These are phyloP conservation scores for Mortierella sp. DNA, from an alignment of 371 early-diverging fungal species.

Conservation along the genomic window DNA sequence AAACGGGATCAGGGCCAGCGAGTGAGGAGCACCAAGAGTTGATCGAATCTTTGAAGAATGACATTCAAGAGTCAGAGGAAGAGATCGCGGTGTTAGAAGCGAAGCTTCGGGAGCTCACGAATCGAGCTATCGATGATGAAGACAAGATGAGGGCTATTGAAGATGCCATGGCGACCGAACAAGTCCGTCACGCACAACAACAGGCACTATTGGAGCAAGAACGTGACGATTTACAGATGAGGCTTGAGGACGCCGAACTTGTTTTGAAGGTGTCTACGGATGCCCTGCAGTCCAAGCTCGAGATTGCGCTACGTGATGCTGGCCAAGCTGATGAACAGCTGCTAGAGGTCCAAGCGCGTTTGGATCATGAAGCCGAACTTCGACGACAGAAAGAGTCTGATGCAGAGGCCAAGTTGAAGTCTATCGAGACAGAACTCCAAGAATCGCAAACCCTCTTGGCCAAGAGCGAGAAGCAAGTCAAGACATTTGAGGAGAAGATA, in stretches of 20 bases:
- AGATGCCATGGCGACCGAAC: conserved; percentile 5
- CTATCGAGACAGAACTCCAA: conserved; percentile 14
- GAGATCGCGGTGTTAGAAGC: conserved; percentile 21
- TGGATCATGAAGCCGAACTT: background rate
- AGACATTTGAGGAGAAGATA: conserved; percentile 56
- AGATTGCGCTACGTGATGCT: conserved; percentile 34
- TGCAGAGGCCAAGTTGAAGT: conserved; percentile 37
- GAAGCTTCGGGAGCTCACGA: conserved; percentile 20
- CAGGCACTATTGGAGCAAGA: conserved; percentile 25
- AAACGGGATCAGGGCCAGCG: no score
- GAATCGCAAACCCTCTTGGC: conserved; percentile 13
- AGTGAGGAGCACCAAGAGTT: conserved; percentile 19
- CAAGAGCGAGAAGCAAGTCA: conserved; percentile 38
- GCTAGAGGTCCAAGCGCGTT: conserved; percentile 29
- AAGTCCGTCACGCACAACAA: conserved; percentile 16
- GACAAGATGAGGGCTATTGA: background rate
- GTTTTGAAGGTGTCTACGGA: conserved; percentile 35
- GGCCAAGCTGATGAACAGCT: conserved; percentile 27
- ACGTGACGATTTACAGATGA: conserved; percentile 31
- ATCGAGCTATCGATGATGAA: conserved; percentile 28
- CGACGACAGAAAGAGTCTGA: conserved; percentile 17
- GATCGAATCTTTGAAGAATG: conserved; percentile 33
- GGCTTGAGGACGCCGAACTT: conserved; percentile 33
- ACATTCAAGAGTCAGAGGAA: conserved; percentile 26
- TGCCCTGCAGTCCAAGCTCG: conserved; percentile 32